Conservation (phyloP, 768 basidiomycete genomes). For the Boletus coccyginus region DNA sequence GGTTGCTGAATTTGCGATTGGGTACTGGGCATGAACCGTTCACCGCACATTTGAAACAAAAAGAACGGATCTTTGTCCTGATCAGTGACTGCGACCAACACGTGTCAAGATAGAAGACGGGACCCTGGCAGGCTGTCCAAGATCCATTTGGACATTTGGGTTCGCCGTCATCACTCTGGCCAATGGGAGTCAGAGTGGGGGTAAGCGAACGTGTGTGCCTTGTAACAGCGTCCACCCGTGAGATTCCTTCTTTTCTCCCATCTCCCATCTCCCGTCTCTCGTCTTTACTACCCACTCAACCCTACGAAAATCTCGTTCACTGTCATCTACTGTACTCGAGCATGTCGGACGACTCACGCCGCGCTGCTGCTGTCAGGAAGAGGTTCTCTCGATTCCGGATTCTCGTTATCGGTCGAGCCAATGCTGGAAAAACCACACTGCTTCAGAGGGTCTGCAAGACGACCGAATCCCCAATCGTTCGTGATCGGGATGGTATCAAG, state of each 20-base stretch:
- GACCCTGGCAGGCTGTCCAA: background rate
- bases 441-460: constrained; percentile 38
- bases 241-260: background rate
- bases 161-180: too few relatives aligned
- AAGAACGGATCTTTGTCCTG: too few relatives aligned
- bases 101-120: background rate
- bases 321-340: background rate
- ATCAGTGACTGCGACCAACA: background rate
- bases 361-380: background rate
- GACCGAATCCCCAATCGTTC: constrained; percentile 31
- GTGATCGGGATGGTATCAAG: constrained; percentile 15
- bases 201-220: too few relatives aligned
- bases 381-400: constrained; percentile 32
- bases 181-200: too few relatives aligned
- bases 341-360: background rate
- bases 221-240: background rate
- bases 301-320: too few relatives aligned
- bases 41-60: too few relatives aligned
- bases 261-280: too few relatives aligned
- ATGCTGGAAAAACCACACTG: constrained; percentile 42
- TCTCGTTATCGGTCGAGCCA: constrained; percentile 40
- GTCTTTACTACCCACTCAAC: too few relatives aligned
- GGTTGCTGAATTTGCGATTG: too few relatives aligned
- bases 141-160: background rate
- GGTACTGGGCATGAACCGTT: too few relatives aligned